These are phyloP conservation scores for Colletotrichum nymphaeae DNA, from an alignment of 2,329 filamentous ascomycete genomes.

Conservation along the genomic window DNA sequence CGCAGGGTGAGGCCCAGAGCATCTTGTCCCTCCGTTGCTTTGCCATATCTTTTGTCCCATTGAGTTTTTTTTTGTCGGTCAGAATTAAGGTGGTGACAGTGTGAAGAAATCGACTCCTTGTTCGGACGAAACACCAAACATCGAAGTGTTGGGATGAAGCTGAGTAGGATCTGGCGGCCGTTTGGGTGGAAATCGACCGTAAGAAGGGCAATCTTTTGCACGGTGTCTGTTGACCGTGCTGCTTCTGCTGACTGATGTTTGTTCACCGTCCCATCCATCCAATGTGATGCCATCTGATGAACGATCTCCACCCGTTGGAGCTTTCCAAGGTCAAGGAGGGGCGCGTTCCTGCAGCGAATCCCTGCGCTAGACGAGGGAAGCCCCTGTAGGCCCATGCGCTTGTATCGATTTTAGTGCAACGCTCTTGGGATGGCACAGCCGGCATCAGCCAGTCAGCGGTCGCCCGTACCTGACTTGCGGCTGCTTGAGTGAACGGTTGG, in stretches of 20 bases:
- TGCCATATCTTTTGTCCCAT: not conserved
- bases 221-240: conserved; percentile 4
- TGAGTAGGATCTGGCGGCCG: not conserved
- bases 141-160: not conserved
- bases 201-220: not conserved
- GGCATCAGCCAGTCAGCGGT: conserved; percentile 23
- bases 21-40: conserved; percentile 4
- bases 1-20: not conserved
- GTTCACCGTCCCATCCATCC: not conserved
- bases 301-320: conserved; percentile 17
- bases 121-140: not conserved
- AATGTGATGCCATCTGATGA: conserved; percentile 22
- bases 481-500: not conserved
- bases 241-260: conserved; percentile 3
- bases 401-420: conserved; percentile 33
- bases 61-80: not conserved
- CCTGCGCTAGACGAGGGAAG: conserved; percentile 24
- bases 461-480: conserved; percentile 26
- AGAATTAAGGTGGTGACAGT: conserved; percentile 13
- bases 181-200: not conserved
- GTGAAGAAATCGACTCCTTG: conserved; percentile 11
- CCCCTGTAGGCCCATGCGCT: conserved; percentile 27
- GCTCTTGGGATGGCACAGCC: conserved; percentile 24
- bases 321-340: conserved; percentile 16
- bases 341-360: conserved; percentile 37